A percentile compares a stretch with the other conserved stretches of the same genome.
Evolutionary conservation across 495 filamentous ascomycete species (phyloP).

Genomic region (Stereocaulon alpinum): DNA sequence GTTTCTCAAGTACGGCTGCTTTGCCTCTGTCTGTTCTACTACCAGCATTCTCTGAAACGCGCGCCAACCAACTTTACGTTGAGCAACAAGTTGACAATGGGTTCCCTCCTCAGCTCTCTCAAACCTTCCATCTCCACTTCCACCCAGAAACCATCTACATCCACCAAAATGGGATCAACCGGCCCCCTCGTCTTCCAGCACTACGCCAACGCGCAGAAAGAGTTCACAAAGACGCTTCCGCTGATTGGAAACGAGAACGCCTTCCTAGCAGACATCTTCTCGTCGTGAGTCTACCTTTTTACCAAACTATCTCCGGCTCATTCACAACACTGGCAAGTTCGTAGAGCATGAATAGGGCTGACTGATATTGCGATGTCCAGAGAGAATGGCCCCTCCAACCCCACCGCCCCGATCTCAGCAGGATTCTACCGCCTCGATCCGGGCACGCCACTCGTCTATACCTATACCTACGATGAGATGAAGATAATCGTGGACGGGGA

Average conservation of each 20-base stretch:
- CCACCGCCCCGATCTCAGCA: constrained; percentile 52
- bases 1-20: too few species aligned
- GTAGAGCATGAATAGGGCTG: not conserved
- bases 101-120: constrained; percentile 11
- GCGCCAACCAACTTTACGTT: not conserved
- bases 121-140: constrained; percentile 5
- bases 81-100: constrained; percentile 1
- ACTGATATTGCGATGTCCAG: not conserved
- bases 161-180: constrained; percentile 15
- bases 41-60: too few species aligned
- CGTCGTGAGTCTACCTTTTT: constrained; percentile 55
- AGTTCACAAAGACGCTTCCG: constrained; percentile 49
- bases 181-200: constrained; percentile 35
- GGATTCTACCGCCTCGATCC: constrained; percentile 70
- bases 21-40: not conserved
- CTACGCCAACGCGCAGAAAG: constrained; percentile 49
- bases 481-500: constrained; percentile 73
- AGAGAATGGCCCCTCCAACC: constrained; percentile 39
- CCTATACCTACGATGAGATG: constrained; percentile 69
- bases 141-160: constrained; percentile 1
- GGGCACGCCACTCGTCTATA: constrained; percentile 62
- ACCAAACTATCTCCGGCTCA: constrained; percentile 24
- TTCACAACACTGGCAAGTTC: too few species aligned
- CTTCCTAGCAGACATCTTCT: constrained; percentile 55
- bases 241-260: constrained; percentile 68